Conservation (phyloP, 148 eudicot genomes). For the Nyssa sinensis region DNA sequence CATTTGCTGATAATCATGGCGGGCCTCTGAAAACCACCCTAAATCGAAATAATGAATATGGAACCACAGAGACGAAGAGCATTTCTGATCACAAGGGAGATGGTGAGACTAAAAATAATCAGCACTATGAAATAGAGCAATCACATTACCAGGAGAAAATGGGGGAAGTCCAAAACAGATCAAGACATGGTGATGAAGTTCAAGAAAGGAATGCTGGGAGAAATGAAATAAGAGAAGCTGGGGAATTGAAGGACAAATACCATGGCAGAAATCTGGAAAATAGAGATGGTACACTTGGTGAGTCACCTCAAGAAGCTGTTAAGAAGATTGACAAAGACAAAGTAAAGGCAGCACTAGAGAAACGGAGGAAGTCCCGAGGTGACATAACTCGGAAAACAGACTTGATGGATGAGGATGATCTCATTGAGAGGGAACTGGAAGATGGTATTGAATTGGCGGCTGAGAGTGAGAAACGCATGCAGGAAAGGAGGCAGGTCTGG, state of each 20-base stretch:
- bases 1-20: conserved; percentile 38
- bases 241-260: conserved; percentile 49
- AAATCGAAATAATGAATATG: conserved; percentile 49
- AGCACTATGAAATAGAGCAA: conserved; percentile 31
- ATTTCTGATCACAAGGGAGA: conserved; percentile 42
- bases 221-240: conserved; percentile 45
- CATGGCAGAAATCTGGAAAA: conserved; percentile 37
- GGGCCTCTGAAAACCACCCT: conserved; percentile 46
- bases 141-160: conserved; percentile 28
- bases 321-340: conserved; percentile 79
- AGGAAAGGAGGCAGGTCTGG: conserved; percentile 59
- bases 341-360: conserved; percentile 71
- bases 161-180: conserved; percentile 41
- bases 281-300: conserved; percentile 45
- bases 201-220: conserved; percentile 44
- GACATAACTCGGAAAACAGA: conserved; percentile 59
- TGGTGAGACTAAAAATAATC: conserved; percentile 42
- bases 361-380: conserved; percentile 66
- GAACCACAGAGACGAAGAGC: conserved; percentile 26
- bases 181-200: conserved; percentile 48
- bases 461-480: conserved; percentile 57
- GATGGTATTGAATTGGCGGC: conserved; percentile 88
- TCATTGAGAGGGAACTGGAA: conserved; percentile 86
- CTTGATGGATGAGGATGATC: conserved; percentile 76
- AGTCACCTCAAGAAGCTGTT: conserved; percentile 61